phyloP scores from a whole-genome alignment of 2,329 filamentous ascomycete species.

The Microdochium paspali region DNA sequence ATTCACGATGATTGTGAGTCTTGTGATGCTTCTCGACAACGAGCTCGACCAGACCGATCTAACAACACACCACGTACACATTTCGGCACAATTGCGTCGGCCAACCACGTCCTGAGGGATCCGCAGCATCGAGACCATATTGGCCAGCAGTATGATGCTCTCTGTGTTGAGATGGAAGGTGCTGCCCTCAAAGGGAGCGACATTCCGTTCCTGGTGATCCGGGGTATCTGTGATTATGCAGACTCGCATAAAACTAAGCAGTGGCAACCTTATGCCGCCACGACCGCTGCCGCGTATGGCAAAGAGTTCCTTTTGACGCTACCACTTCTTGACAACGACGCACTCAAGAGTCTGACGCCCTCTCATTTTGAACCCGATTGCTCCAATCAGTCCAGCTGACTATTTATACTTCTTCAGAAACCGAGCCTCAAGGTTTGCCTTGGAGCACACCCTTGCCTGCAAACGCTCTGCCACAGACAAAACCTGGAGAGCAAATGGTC shows the following conservation, averaged over 20 bases:
- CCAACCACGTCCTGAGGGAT: conserved; percentile 8
- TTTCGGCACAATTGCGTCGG: conserved; percentile 8
- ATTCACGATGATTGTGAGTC: not conserved
- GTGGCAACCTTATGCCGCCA: conserved; percentile 1
- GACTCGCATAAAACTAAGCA: conserved; percentile 2
- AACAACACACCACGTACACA: conserved; percentile 3
- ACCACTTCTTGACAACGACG: not conserved
- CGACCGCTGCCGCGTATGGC: conserved; percentile 1
- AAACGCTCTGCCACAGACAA: not conserved
- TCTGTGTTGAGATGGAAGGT: conserved; percentile 10
- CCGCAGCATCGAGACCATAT: conserved; percentile 4
- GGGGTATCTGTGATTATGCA: conserved; percentile 1
- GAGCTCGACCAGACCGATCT: not conserved
- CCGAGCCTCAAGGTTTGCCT: not conserved
- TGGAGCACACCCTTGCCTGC: not conserved
- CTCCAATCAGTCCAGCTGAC: not conserved
- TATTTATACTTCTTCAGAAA: not conserved
- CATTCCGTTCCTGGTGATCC: conserved; percentile 1
- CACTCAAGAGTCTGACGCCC: not conserved
- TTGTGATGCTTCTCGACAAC: not conserved
- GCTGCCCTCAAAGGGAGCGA: not conserved
- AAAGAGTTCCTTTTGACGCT: conserved; percentile 1
- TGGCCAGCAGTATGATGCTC: conserved; percentile 2
- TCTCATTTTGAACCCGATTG: not conserved
- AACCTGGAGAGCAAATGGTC: not conserved